These are phyloP conservation scores for Trichoderma breve DNA, from an alignment of 2,329 filamentous ascomycete genomes.

Conservation along the genomic window DNA sequence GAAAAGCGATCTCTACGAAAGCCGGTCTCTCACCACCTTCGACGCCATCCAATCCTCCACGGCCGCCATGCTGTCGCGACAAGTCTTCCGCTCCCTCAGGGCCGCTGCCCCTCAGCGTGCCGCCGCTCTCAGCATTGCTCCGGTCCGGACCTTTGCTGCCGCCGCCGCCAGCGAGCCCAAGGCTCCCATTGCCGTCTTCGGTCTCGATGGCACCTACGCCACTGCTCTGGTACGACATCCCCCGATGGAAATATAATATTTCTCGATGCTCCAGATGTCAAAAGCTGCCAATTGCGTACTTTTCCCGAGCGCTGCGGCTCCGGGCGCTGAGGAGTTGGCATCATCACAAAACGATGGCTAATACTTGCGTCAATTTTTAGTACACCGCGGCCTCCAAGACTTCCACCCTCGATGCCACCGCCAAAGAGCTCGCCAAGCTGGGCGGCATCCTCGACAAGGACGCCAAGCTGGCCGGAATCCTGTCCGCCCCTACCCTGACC, in stretches of 20 bases:
- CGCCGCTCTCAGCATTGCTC: conserved; percentile 42
- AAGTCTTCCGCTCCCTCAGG: conserved; percentile 55
- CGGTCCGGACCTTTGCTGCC: conserved; percentile 77
- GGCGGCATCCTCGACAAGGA: conserved; percentile 74
- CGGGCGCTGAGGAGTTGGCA: background rate
- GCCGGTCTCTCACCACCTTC: conserved; percentile 29
- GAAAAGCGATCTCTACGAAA: conserved; percentile 34
- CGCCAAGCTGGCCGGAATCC: conserved; percentile 72
- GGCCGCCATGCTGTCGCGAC: conserved; percentile 57
- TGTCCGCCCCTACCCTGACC: conserved; percentile 77
- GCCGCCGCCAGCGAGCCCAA: conserved; percentile 65
- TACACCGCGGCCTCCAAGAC: conserved; percentile 95
- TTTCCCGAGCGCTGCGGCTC: background rate
- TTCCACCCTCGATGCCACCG: conserved; percentile 77
- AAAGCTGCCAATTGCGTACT: background rate
- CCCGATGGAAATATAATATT: background rate
- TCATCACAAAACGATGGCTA: conserved; percentile 20
- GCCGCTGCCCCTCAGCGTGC: conserved; percentile 61
- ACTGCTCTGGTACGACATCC: conserved; percentile 81
- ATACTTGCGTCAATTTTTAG: conserved; percentile 54
- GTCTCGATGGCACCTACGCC: conserved; percentile 96
- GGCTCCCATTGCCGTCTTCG: conserved; percentile 88
- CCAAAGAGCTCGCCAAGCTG: conserved; percentile 74
- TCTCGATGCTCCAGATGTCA: background rate
- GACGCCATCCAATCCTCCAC: conserved; percentile 27